Base-by-base conservation (phyloP, 2,329 filamentous ascomycete genomes). In the Penicillium verrucosum region DNA sequence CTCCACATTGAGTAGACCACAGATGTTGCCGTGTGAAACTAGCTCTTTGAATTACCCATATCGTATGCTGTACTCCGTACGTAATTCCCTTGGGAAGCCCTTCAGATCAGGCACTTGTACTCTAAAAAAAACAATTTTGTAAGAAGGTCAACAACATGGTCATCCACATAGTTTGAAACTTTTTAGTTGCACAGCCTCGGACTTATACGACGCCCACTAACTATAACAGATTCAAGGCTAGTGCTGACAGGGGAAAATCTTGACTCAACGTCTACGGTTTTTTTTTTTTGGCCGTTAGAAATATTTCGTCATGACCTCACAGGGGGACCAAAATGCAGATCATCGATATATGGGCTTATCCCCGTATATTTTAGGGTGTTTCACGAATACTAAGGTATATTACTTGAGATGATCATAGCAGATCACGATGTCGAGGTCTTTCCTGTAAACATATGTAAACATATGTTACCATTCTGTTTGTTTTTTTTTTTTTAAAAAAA, bases 1-100 rank as follows among this genome's bases (percentile, higher is more conserved):
- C 45, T 54, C 61, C 23, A 21, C 37, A 38, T 52, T 40, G 21
- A 25, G 45, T 54, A 54, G 51, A 32, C 32, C 18, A 44, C 16
- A 30, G 43, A 9, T 23, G 21, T 49, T 30, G 38, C 23, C 38
- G 23, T 27, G 30, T 34, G 25, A 16, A 29, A 32, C n/a, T 36
- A 46, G 18, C n/a, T 18, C 29, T 10, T n/a, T 32, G 29, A 16
- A 16, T 21, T 12, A n/a, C 23, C 18, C 9, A 45, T 16, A 21
- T 47, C 18, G 44, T n/a, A 21, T 12, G 21, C 37, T 34, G 18
- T 53, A 27, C 18, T 18, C 18, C 18, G 29, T 32, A 32, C 7
- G 27, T 32, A 16, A 45, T 32, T 10, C 21, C 3, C 43, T 32
- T 32, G 11, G 11, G 5, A 32, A 32, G 11, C 30, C 4, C 29